Conservation (phyloP, 805 yeast species). For the Yarrowia divulgata region DNA sequence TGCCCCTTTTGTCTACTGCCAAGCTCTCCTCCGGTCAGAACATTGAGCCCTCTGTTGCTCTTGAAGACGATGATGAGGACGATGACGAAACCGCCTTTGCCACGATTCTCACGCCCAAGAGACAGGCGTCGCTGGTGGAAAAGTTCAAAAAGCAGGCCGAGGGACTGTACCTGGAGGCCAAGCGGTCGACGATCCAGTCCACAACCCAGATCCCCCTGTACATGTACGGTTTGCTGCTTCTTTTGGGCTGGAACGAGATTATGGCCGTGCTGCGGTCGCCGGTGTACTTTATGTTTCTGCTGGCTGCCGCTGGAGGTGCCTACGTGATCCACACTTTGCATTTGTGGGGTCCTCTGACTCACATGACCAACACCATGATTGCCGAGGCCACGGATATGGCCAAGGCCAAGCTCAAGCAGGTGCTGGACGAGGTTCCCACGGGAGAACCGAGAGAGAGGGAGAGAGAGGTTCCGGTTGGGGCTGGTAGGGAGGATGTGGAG, state of each 20-base stretch:
- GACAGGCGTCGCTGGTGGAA: constrained; percentile 62
- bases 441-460: neutral
- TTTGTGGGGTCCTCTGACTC: constrained; percentile 76
- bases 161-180: constrained; percentile 83
- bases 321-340: constrained; percentile 75
- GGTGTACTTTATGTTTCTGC: constrained; percentile 64
- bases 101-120: constrained; percentile 61
- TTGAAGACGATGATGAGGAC: constrained; percentile 53
- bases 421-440: constrained; percentile 52
- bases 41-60: constrained; percentile 64
- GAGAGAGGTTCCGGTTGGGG: constrained; percentile 4
- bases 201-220: constrained; percentile 83
- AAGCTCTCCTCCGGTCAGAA: constrained; percentile 57
- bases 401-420: constrained; percentile 66
- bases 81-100: constrained; percentile 57
- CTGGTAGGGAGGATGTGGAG: constrained; percentile 21
- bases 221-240: constrained; percentile 72
- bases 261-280: constrained; percentile 89
- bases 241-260: constrained; percentile 95
- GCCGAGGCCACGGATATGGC: constrained; percentile 64
- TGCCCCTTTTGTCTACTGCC: constrained; percentile 69
- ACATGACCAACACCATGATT: constrained; percentile 63
- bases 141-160: constrained; percentile 79
- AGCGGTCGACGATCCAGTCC: constrained; percentile 80
- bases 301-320: constrained; percentile 64